These are phyloP conservation scores for Leucosporidium scottii DNA, from an alignment of 768 basidiomycete genomes.

Conservation along the genomic window DNA sequence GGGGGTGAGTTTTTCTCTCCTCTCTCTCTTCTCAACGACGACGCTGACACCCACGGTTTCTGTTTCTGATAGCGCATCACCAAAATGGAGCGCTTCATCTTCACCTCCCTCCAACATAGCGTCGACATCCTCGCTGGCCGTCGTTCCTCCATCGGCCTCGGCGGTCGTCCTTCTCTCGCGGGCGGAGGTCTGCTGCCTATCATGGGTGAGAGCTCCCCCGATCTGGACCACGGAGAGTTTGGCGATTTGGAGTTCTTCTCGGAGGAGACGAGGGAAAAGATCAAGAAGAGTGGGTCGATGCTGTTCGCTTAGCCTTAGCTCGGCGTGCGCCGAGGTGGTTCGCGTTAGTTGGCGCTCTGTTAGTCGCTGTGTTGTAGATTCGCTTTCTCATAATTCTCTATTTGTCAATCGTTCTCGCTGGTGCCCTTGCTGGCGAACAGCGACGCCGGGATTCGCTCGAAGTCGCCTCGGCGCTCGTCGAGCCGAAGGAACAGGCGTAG, in stretches of 20 bases:
- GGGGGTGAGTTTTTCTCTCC: conserved; percentile 19
- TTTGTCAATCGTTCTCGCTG: too few species aligned
- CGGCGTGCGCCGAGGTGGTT: background rate
- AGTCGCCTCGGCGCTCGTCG: too few species aligned
- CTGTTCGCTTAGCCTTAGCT: too few species aligned
- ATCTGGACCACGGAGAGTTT: conserved; percentile 1
- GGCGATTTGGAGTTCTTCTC: background rate
- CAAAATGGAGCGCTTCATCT: conserved; percentile 33
- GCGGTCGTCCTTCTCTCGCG: background rate
- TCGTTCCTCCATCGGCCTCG: conserved; percentile 10
- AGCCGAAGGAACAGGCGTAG: too few species aligned
- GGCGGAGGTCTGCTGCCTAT: conserved; percentile 14
- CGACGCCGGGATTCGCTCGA: too few species aligned
- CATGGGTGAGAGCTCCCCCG: conserved; percentile 17
- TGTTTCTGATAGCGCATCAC: conserved; percentile 15
- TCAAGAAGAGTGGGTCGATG: background rate
- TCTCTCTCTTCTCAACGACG: background rate
- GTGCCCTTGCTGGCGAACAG: too few species aligned
- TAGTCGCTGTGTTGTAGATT: background rate
- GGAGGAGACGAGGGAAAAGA: conserved; percentile 1
- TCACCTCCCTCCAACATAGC: conserved; percentile 22
- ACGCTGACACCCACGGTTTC: background rate
- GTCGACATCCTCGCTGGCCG: conserved; percentile 9
- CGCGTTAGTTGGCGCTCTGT: background rate
- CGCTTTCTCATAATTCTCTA: too few species aligned